Evolutionary conservation across 805 yeast species (phyloP).

Genomic region (Maudiozyma turicensis): DNA sequence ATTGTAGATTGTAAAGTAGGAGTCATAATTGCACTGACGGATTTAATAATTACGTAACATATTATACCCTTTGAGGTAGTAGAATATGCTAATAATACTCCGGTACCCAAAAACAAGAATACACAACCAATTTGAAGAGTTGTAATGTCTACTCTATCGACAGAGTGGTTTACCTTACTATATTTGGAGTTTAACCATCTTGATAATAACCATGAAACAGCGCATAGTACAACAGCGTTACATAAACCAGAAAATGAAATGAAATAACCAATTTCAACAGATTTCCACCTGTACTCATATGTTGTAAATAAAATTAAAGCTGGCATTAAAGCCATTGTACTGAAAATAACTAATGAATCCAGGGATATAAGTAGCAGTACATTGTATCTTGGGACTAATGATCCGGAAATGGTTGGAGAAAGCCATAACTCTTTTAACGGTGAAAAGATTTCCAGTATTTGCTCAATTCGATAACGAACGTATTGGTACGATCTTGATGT

Average conservation of each 20-base stretch:
- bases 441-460: conserved; percentile 25
- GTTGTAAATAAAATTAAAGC: conserved; percentile 45
- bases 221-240: conserved; percentile 40
- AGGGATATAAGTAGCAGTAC: conserved; percentile 40
- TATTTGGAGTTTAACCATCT: conserved; percentile 30
- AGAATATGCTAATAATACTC: conserved; percentile 24
- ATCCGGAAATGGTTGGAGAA: conserved; percentile 18
- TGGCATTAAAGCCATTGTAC: conserved; percentile 34
- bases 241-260: conserved; percentile 43
- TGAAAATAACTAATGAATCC: conserved; percentile 36
- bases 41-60: conserved; percentile 31
- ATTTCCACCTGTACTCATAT: conserved; percentile 43
- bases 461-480: conserved; percentile 9
- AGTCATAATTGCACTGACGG: conserved; percentile 41
- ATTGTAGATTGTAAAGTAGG: conserved; percentile 54
- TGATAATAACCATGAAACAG: conserved; percentile 42
- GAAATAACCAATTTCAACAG: conserved; percentile 46
- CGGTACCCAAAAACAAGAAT: conserved; percentile 13
- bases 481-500: neutral
- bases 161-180: conserved; percentile 30
- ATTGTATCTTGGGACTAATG: conserved; percentile 33
- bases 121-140: conserved; percentile 31
- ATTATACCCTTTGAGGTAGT: conserved; percentile 12
- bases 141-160: conserved; percentile 44
- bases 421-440: conserved; percentile 50